Percentiles rank a stretch among this genome's conserved stretches.
phyloP scores from a whole-genome alignment of 805 yeast genomes.

The Kodamaea laetipori region DNA sequence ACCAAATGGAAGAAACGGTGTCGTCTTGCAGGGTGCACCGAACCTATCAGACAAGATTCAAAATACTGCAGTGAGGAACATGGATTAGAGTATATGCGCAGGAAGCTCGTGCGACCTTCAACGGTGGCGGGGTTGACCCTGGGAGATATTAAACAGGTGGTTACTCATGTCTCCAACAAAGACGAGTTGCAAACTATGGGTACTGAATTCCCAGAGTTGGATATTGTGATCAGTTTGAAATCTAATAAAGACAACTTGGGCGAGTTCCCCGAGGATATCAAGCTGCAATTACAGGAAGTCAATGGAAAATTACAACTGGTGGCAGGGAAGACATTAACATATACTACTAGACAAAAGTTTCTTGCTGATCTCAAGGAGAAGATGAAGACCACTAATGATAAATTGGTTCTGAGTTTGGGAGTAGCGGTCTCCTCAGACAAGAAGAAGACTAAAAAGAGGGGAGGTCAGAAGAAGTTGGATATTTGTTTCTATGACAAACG shows the following conservation, averaged over 20 bases:
- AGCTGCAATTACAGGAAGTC: slow-evolving; percentile 22
- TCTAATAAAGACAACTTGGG: slow-evolving; percentile 16
- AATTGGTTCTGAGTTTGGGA: slow-evolving; percentile 14
- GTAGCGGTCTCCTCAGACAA: slow-evolving; percentile 12
- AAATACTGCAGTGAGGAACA: slow-evolving; percentile 79
- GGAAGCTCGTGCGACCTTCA: slow-evolving; percentile 23
- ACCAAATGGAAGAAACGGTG: slow-evolving; percentile 81
- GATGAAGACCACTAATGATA: slow-evolving; percentile 41
- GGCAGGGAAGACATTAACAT: slow-evolving; percentile 15
- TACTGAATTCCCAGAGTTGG: slow-evolving; percentile 45
- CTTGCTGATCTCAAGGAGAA: slow-evolving; percentile 38
- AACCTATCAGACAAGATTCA: slow-evolving; percentile 54
- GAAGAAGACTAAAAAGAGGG: slow-evolving; percentile 19
- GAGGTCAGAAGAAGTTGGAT: slow-evolving; percentile 41
- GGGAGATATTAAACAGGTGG: slow-evolving; percentile 26
- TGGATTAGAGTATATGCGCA: slow-evolving; percentile 51
- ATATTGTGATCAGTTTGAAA: slow-evolving; percentile 29
- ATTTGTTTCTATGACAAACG: slow-evolving; percentile 54
- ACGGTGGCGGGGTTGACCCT: slow-evolving; percentile 14
- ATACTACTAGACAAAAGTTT: slow-evolving; percentile 21
- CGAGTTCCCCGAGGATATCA: slow-evolving; percentile 22
- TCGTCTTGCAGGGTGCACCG: slow-evolving; percentile 56
- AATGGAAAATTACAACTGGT: slow-evolving; percentile 20
- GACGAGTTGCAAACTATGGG: slow-evolving; percentile 31
- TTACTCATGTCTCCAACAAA: slow-evolving; percentile 21